Conservation (phyloP, 257 asterid species). For the Ocimum tenuiflorum region DNA sequence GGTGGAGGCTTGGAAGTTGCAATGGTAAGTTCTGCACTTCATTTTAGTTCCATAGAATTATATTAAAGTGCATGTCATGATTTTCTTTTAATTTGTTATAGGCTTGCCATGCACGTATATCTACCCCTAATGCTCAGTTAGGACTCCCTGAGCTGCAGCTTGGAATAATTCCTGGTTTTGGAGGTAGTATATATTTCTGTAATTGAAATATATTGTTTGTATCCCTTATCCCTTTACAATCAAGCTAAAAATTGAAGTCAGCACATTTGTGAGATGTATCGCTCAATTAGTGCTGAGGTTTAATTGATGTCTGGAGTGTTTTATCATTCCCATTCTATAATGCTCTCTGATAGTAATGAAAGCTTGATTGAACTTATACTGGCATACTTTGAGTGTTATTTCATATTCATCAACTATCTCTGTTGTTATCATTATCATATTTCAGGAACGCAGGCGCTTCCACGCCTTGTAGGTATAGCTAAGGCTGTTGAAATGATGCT, state of each 20-base stretch:
- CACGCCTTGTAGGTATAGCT: slow-evolving; percentile 93
- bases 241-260: neutral
- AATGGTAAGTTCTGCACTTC: slow-evolving; percentile 52
- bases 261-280: neutral
- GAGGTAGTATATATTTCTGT: slow-evolving; percentile 44
- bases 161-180: slow-evolving; percentile 96
- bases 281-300: neutral
- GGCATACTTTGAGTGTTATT: neutral
- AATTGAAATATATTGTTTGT: neutral
- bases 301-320: neutral
- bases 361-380: neutral
- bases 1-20: slow-evolving; percentile 99
- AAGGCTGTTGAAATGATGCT: slow-evolving; percentile 97
- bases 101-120: slow-evolving; percentile 97
- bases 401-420: slow-evolving; percentile 2
- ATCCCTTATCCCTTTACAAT: neutral
- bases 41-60: slow-evolving; percentile 8
- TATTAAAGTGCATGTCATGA: slow-evolving; percentile 10
- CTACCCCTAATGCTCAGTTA: slow-evolving; percentile 73
- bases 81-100: slow-evolving; percentile 26
- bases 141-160: slow-evolving; percentile 98
- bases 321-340: neutral
- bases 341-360: neutral
- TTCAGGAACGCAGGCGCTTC: slow-evolving; percentile 96
- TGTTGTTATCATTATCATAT: slow-evolving; percentile 9